A percentile compares a stretch with the other conserved stretches of the same genome.
phyloP scores from a whole-genome alignment of 768 basidiomycete species.

The Lanmaoa pseudosensibilis region DNA sequence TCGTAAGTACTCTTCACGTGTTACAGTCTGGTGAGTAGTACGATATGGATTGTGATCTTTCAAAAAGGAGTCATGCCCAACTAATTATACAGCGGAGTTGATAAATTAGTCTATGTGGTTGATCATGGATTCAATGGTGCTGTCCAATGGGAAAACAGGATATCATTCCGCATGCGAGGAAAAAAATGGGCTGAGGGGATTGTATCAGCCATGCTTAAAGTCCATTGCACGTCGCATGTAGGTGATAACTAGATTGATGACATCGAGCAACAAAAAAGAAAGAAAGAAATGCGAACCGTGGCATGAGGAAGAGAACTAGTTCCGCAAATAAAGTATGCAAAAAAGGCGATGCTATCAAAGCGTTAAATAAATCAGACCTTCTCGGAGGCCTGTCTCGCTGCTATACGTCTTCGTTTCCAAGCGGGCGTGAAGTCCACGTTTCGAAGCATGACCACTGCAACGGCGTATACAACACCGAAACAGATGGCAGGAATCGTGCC shows the following conservation, averaged over 20 bases:
- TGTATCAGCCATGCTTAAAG: constrained; percentile 2
- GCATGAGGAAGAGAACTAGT: constrained; percentile 4
- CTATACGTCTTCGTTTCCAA: constrained; percentile 35
- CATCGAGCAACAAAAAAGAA: constrained; percentile 1
- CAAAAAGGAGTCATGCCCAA: background rate
- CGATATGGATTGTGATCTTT: background rate
- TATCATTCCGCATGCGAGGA: background rate
- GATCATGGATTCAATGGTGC: constrained; percentile 6
- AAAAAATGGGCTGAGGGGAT: background rate
- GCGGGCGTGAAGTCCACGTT: constrained; percentile 35
- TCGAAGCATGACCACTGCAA: constrained; percentile 31
- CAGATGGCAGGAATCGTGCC: constrained; percentile 36
- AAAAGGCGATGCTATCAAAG: constrained; percentile 17
- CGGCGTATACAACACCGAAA: constrained; percentile 33
- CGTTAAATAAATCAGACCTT: constrained; percentile 20
- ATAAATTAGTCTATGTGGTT: constrained; percentile 25
- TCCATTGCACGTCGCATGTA: constrained; percentile 13
- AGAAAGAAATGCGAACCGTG: background rate
- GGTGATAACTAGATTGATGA: background rate
- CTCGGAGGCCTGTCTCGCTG: constrained; percentile 19
- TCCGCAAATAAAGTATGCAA: constrained; percentile 24
- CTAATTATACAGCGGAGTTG: constrained; percentile 1
- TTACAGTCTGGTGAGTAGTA: background rate
- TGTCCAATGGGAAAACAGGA: background rate
- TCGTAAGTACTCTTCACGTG: background rate